Evolutionary conservation across 805 yeast species (phyloP).

Genomic region (Saccharomycopsis olivae): DNA sequence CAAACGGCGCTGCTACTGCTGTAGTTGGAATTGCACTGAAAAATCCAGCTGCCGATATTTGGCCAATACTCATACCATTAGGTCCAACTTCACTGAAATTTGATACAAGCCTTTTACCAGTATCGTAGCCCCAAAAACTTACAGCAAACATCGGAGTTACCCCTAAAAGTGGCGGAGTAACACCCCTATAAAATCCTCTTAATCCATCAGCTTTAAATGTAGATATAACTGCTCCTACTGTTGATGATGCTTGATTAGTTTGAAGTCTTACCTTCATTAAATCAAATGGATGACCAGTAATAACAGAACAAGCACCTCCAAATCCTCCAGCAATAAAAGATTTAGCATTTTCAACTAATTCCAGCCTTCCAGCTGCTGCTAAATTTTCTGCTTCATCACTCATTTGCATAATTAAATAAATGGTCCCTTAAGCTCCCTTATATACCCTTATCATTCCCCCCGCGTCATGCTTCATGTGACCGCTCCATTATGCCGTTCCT

Average conservation of each 20-base stretch:
- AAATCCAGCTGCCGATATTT: conserved; percentile 88
- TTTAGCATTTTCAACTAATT: conserved; percentile 61
- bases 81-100: conserved; percentile 24
- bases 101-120: conserved; percentile 71
- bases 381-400: conserved; percentile 12
- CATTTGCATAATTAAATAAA: too few relatives aligned
- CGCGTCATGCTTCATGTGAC: too few relatives aligned
- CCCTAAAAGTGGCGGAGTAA: conserved; percentile 87
- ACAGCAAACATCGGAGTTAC: conserved; percentile 99
- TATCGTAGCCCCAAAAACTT: conserved; percentile 96
- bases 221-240: conserved; percentile 55
- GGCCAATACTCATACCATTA: conserved; percentile 41
- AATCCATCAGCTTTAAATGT: conserved; percentile 70
- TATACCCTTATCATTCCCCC: too few relatives aligned
- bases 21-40: conserved; percentile 93
- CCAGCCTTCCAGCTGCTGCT: not conserved
- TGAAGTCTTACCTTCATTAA: conserved; percentile 86
- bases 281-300: conserved; percentile 96
- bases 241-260: conserved; percentile 51
- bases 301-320: conserved; percentile 92
- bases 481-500: too few relatives aligned
- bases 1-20: conserved; percentile 94
- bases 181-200: conserved; percentile 84
- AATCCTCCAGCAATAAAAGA: conserved; percentile 91
- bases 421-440: too few relatives aligned